Base-by-base conservation (phyloP, 345 rosid species). In the Eucalyptus erythrocorys region DNA sequence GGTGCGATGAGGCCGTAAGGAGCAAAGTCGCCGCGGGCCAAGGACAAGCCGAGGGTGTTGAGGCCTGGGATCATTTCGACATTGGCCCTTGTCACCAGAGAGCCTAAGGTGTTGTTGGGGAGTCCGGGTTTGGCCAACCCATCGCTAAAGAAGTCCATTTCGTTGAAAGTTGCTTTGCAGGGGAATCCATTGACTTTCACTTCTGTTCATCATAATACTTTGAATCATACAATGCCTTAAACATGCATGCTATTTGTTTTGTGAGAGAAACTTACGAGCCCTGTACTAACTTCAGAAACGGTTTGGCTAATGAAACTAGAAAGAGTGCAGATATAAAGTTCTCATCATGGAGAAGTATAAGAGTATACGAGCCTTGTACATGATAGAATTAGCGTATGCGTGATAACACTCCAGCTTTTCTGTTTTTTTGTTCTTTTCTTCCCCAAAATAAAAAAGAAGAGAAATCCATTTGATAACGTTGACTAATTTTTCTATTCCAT, bases 1-100 rank as follows among this genome's bases (percentile, higher is more conserved):
- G 96, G 97, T 48, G 97, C 96, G 92, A 92, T 94, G 22, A 94
- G 89, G 12, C 97, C 97, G 0, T 93, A 92, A 1, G 95, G 94
- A 49, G 94, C 95, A 87, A 92, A 93, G 89, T 95, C 96, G 30
- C 93, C 90, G 57, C 96, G 97, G 68, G 94, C 49, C 8, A 95
- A 87, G 15, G 97, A 93, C 48, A 95, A 89, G 16, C 95, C 94
- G 2, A 95, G 95, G 4, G 95, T 94, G 92, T 95, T 95, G 57
- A 95, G 94, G 3, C 96, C 95, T 13, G 97, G 97, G 71, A 95
- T 87, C 42, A 90, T 89, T 88, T 87, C 61, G 7, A 94, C 96
- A 50, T 93, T 92, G 42, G 93, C 96, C 15, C 76, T 85, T 4
- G 95, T 94, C 27, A 92, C 97, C 5, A 92, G 15, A 1, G 94